Base-by-base conservation (phyloP, 225 moss, liverwort and hornwort species). In the Asterella californica region DNA sequence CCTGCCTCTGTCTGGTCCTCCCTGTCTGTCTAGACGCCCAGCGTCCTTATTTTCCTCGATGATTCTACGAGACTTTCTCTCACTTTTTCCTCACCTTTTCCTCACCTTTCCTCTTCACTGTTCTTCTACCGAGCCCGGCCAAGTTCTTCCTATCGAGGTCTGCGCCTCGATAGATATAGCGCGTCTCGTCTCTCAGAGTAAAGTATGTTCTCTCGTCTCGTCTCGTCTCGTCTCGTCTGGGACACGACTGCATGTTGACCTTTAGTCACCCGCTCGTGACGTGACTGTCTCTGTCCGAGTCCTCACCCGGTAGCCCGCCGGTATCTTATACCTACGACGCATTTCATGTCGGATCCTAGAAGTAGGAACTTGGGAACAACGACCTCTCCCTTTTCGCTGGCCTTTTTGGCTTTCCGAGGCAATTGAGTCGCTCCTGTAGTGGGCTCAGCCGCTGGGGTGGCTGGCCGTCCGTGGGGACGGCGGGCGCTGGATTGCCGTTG, bases 241-340 rank as follows among this genome's bases (percentile, higher is more conserved):
- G 53, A 50, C 53, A 30, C 29, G 74, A 53, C 52, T 74, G 27
- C 74, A 33, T 8, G 24, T 74, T 74, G 74, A 74, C 74, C 74
- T 52, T 33, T 27, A 53, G 74, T 52, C 30, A 6, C 74, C 74
- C 74, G 48, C 74, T 74, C 74, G 74, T 74, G 74, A 74, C 74
- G 53, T 53, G 30, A 50, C 52, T 53, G 30, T 74, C 74, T 53
- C 74, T 53, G 42, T 70, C 74, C 53, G 30, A 32, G 15, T 52
- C 42, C 30, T 73, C 14, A 47, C 52, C 73, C 65, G 34, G 29
- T 1, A 21, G 27, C 49, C 49, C 49, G 27, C 24, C 5, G 29
- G 27, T 25, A 11, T 48, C 45, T 71, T 69, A 36, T 10, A 15
- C 74, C 27, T 33, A 53, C 74, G 14, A 74, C 53, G 74, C 69